Evolutionary conservation across 1,284 basidiomycete genomes (phyloP).

Genomic region (Papiliotrema fonsecae): DNA sequence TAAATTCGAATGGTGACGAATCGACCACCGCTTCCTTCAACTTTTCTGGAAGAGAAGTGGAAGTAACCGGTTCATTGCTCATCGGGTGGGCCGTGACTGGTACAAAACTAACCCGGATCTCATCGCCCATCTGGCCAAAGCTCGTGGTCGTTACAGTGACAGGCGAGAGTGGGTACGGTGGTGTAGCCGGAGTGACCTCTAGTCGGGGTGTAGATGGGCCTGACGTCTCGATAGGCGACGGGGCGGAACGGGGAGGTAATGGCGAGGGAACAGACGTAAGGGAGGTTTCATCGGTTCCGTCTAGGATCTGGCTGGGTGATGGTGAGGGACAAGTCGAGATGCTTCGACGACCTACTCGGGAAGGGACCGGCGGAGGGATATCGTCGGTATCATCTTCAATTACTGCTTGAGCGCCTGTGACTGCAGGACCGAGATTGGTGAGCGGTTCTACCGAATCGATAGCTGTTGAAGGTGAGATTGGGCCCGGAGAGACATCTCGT

Average conservation of each 20-base stretch:
- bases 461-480: background rate
- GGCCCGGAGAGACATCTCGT: background rate
- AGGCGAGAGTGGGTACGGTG: constrained; percentile 8
- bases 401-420: background rate
- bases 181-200: constrained; percentile 25
- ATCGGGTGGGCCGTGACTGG: background rate
- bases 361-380: background rate
- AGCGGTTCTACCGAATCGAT: background rate
- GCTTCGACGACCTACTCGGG: background rate
- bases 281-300: too few species aligned
- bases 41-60: background rate
- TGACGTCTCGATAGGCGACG: background rate
- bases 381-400: background rate
- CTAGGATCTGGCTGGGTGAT: background rate
- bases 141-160: background rate
- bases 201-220: constrained; percentile 2
- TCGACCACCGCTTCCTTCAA: too few species aligned
- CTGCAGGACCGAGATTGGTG: too few species aligned
- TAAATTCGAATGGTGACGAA: too few species aligned
- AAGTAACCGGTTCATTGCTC: background rate
- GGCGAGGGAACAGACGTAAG: background rate
- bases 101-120: background rate
- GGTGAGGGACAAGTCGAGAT: constrained; percentile 1
- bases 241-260: background rate
- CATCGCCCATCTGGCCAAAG: background rate